Evolutionary conservation across 1,284 basidiomycete species (phyloP), one percentile per base, ranked within the genome.

Genomic region (Singerocomus rubriflavus): DNA sequence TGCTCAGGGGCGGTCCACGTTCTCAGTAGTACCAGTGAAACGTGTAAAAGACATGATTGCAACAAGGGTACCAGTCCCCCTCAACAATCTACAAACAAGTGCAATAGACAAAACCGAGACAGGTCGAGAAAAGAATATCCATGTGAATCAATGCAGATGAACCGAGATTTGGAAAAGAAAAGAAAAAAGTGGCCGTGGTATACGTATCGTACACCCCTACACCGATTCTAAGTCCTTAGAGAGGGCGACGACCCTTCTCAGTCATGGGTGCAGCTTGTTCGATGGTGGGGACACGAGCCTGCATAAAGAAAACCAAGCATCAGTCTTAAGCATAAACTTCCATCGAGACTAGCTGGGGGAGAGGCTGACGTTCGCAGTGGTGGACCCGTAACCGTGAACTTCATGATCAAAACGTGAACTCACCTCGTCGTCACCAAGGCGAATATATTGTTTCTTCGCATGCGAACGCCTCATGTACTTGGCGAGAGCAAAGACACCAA

Each of bases 361-460:
- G 21, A 39, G 29, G 35, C 25, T 42, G 26, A 49, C 41, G 52
- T 48, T 39, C 31, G 41, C 42, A 35, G 39, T 16, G 33, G 39
- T 46, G 25, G 54, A 43, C 47, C 57, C 62, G 31, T 62, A 53
- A 48, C 41, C 27, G 26, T 31, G 34, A 43, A 40, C 13, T 38
- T 46, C 36, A 6, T 13, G 39, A 35, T 33, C 11, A 12, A 54
- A 54, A 54, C 55, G 29, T 13, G 17, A n/a, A 72, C 78, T 75
- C 64, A 82, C 81, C 77, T 83, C 82, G 56, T 80, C 75, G 60
- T 80, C 80, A 51, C 66, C 67, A 46, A 83, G 74, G 60, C 71
- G 77, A 58, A 81, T 74, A 66, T 73, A 75, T 46, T 75, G 66
- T 48, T 71, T 68, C 61, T 75, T 69, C 60, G 71, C 68, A 50